phyloP scores from a whole-genome alignment of 208 protist genomes.

The Leishmania major region DNA sequence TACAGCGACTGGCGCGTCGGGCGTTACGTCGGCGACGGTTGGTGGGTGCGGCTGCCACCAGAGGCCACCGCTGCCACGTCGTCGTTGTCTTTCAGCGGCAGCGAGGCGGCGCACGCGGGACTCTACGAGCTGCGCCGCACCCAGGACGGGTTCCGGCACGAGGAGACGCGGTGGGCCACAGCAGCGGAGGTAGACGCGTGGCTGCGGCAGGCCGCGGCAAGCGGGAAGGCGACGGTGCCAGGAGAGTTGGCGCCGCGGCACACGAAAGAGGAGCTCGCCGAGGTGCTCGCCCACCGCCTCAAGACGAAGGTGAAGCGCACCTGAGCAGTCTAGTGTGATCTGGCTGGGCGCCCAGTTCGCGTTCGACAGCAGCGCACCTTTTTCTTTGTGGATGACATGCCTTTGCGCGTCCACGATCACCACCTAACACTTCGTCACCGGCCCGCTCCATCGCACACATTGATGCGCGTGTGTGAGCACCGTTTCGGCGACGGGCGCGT shows the following conservation, averaged over 20 bases:
- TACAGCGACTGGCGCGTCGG: slow-evolving; percentile 41
- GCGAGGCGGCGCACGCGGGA: slow-evolving; percentile 2
- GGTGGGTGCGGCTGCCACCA: slow-evolving; percentile 67
- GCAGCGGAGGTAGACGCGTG: slow-evolving; percentile 31
- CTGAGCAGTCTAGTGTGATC: background rate
- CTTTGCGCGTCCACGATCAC: background rate
- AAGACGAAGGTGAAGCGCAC: slow-evolving; percentile 52
- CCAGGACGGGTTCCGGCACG: slow-evolving; percentile 46
- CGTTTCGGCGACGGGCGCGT: background rate
- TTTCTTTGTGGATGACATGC: background rate
- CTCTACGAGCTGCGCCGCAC: slow-evolving; percentile 71
- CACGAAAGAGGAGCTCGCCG: slow-evolving; percentile 48
- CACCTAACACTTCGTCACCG: background rate
- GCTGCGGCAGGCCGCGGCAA: slow-evolving; percentile 25
- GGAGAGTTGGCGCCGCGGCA: slow-evolving; percentile 39
- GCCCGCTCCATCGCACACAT: background rate
- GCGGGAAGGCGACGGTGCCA: slow-evolving; percentile 28
- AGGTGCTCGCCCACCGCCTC: slow-evolving; percentile 44
- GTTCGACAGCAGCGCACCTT: background rate
- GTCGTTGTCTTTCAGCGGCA: background rate
- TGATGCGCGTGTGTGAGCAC: background rate
- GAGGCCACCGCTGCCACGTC: slow-evolving; percentile 1
- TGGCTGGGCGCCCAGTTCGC: no score
- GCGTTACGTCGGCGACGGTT: slow-evolving; percentile 55
- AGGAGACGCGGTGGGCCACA: slow-evolving; percentile 39